Percentiles rank a stretch among this genome's conserved stretches.
phyloP scores from a whole-genome alignment of 2,329 filamentous ascomycete species.

The Fusarium sp. region DNA sequence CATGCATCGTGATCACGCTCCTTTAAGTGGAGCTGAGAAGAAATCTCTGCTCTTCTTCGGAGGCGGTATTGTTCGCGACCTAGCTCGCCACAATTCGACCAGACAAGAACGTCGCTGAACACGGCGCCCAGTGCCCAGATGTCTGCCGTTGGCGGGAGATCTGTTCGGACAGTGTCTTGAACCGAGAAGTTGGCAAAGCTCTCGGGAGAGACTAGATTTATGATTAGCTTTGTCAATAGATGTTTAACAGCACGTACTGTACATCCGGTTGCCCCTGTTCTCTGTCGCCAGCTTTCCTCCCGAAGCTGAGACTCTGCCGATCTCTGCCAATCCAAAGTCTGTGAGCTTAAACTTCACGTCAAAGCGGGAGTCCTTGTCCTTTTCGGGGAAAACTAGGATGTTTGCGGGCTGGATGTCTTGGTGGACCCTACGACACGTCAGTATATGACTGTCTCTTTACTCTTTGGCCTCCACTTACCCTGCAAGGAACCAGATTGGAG shows the following conservation, averaged over 20 bases:
- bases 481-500: neutral
- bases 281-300: accelerated
- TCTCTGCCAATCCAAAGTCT: constrained; percentile 14
- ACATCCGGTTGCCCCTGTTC: constrained; percentile 14
- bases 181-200: neutral
- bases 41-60: neutral
- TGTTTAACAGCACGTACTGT: neutral
- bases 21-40: neutral
- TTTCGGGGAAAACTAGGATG: constrained; percentile 11
- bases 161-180: neutral
- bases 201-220: neutral
- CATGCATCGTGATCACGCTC: neutral
- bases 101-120: constrained; percentile 21
- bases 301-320: neutral
- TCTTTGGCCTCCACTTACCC: accelerated
- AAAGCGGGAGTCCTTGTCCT: accelerated
- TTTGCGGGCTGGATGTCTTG: constrained; percentile 19
- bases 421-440: neutral
- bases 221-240: neutral
- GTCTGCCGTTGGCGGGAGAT: neutral
- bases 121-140: constrained; percentile 20
- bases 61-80: neutral
- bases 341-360: constrained; percentile 5
- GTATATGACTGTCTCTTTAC: accelerated
- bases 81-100: neutral